These are phyloP conservation scores for Puccinia polysora DNA, from an alignment of 1,284 basidiomycete species.

Conservation along the genomic window DNA sequence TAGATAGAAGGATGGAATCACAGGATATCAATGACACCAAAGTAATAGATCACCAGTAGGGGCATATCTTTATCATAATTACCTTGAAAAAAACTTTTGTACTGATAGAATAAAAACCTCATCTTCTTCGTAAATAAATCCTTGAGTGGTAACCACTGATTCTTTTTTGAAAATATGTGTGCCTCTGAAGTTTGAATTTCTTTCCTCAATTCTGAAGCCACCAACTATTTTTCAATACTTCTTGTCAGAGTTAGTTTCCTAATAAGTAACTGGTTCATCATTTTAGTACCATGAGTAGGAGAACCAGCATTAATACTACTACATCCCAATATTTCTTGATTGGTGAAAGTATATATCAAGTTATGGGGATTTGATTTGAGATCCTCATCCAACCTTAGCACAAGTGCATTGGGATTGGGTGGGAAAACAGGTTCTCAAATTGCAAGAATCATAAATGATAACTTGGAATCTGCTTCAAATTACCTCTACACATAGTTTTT, in stretches of 20 bases:
- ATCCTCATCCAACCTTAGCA: constrained; percentile 36
- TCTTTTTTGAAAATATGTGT: constrained; percentile 63
- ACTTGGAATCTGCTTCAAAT: constrained; percentile 79
- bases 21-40: constrained; percentile 54
- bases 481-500: constrained; percentile 84
- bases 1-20: constrained; percentile 50
- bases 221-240: constrained; percentile 62
- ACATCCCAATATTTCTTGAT: neutral
- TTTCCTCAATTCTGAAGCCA: constrained; percentile 75
- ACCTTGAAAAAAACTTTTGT: constrained; percentile 86
- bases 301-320: neutral
- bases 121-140: constrained; percentile 65
- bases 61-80: constrained; percentile 76
- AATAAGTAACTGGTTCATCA: constrained; percentile 15
- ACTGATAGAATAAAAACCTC: constrained; percentile 89
- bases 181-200: constrained; percentile 79
- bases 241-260: constrained; percentile 58
- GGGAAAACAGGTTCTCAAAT: constrained; percentile 56
- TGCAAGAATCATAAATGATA: constrained; percentile 88
- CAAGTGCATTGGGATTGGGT: no score
- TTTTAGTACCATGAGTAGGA: neutral
- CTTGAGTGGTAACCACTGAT: constrained; percentile 63
- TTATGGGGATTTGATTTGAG: constrained; percentile 21
- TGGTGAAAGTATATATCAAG: neutral
- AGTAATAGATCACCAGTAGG: constrained; percentile 80